Evolutionary conservation across 257 asterid species (phyloP), one percentile per base, ranked within the genome.

Genomic region (Misopates orontium): DNA sequence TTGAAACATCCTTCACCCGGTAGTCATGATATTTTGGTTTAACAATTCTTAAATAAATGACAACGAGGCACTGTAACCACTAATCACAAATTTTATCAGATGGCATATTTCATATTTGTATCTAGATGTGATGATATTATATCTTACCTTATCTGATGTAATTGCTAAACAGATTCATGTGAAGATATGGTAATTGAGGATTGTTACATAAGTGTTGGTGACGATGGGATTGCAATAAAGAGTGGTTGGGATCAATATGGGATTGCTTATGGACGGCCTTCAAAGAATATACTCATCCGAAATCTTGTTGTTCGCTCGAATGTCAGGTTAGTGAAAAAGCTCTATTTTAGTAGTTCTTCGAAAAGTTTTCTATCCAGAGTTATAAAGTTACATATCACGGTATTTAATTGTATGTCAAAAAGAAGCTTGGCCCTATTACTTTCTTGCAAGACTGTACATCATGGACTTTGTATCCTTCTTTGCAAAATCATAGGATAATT

Each of bases 241-340:
- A 94, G 99, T 68, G 99, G 99, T 54, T 94, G 99, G 99, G 98
- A 94, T 83, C 97, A 88, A 56, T 94, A 85, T 40, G 99, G 99
- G 40, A 79, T 79, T 68, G 59, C 86, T 19, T 94, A 94, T 73
- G 96, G 83, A 62, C 72, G 80, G 9, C 98, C 99, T 10, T 90
- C 96, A n/a, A 88, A 21, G 79, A 88, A 88, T 79, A 90, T 90
- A 70, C 90, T 90, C 71, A 79, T 94, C 20, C 83, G 86, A 69
- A 90, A 90, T 80, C 88, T 94, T 17, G 85, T 94, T 2, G 92
- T 94, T 73, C 97, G 96, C 74, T 94, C 99, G 23, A 86, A 82
- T 80, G 96, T 94, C 84, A 94, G 99, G 98, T 93, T 22, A 75
- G 84, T 40, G 24, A 42, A 7, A 28, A 36, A 40, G 45, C 55